phyloP scores from a whole-genome alignment of 306 rosid genomes.

The Rosa multiflora region DNA sequence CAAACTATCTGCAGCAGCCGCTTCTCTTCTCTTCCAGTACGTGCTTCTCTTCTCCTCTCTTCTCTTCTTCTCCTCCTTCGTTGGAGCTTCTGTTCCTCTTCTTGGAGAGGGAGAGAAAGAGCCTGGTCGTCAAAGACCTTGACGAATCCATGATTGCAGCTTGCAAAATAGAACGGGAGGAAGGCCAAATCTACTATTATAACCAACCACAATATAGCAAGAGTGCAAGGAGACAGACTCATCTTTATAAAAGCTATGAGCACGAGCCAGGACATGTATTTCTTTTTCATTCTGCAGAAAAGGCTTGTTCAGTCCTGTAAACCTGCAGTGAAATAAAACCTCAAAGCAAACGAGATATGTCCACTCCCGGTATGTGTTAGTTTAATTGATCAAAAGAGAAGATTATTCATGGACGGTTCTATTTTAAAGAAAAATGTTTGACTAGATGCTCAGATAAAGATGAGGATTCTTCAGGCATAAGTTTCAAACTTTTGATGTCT shows the following conservation, averaged over 20 bases:
- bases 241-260: constrained; percentile 47
- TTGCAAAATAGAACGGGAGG: too few relatives aligned
- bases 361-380: constrained; percentile 38
- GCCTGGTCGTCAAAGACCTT: too few relatives aligned
- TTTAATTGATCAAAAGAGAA: constrained; percentile 25
- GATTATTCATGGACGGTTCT: constrained; percentile 35
- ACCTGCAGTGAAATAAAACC: constrained; percentile 20
- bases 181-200: too few relatives aligned
- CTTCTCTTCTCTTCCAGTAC: too few relatives aligned
- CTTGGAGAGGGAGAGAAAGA: too few relatives aligned
- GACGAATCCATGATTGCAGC: too few relatives aligned
- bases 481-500: constrained; percentile 35
- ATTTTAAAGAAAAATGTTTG: constrained; percentile 33
- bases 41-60: too few relatives aligned
- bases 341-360: constrained; percentile 29
- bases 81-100: too few relatives aligned
- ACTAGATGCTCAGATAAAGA: constrained; percentile 39
- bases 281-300: constrained; percentile 29
- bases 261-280: constrained; percentile 26
- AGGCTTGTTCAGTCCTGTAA: constrained; percentile 21
- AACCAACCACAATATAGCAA: constrained; percentile 12
- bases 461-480: constrained; percentile 51
- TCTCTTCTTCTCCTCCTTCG: too few relatives aligned
- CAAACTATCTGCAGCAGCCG: too few relatives aligned
- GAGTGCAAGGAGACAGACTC: constrained; percentile 17